phyloP scores from a whole-genome alignment of 148 eudicot genomes.

The Rhododendron henanense region DNA sequence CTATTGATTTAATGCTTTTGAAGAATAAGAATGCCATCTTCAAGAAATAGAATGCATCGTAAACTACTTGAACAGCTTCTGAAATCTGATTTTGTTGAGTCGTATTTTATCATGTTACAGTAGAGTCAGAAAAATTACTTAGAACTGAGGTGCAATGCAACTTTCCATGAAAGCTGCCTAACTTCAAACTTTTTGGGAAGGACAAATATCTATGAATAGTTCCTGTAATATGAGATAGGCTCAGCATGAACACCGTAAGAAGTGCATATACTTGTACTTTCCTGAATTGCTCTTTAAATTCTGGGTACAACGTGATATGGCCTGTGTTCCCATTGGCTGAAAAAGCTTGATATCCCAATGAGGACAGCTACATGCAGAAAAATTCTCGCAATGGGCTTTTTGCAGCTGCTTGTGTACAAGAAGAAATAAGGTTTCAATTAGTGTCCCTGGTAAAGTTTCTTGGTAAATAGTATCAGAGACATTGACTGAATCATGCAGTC shows the following conservation, averaged over 20 bases:
- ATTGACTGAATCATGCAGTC: not conserved
- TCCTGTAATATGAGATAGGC: not conserved
- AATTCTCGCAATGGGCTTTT: not conserved
- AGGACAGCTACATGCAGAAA: not conserved
- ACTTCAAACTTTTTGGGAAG: not conserved
- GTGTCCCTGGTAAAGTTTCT: not conserved
- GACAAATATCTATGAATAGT: not conserved
- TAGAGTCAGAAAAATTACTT: not conserved
- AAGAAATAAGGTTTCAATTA: not conserved
- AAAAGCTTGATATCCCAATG: not conserved
- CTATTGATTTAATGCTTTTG: not conserved
- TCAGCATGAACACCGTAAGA: not conserved
- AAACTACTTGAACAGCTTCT: constrained; percentile 5
- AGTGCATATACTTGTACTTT: not conserved
- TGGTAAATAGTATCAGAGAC: not conserved
- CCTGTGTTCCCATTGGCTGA: not conserved
- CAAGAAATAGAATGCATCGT: not conserved
- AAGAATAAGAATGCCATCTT: not conserved
- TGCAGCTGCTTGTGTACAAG: not conserved
- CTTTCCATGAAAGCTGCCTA: not conserved
- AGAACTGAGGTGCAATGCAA: not conserved
- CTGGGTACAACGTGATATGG: not conserved
- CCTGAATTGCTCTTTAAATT: not conserved
- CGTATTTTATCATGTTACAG: not conserved
- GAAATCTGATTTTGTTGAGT: not conserved